These are phyloP conservation scores for Boletus eberwhitei DNA, from an alignment of 768 basidiomycete species.

Conservation along the genomic window DNA sequence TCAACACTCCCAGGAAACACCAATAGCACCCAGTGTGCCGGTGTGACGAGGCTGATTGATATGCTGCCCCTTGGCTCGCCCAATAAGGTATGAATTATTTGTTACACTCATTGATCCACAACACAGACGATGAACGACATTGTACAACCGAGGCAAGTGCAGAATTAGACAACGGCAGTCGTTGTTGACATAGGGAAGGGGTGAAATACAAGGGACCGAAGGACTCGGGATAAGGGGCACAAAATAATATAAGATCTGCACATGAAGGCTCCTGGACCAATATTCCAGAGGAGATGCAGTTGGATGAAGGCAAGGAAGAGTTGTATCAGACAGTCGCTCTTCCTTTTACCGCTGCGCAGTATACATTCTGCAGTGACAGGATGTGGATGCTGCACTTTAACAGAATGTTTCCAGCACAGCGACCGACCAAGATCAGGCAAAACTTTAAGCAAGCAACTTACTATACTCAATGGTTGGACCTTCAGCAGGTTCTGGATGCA, in stretches of 20 bases:
- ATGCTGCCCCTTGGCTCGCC: neutral
- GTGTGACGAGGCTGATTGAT: constrained; percentile 10
- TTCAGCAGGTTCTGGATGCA: too few species aligned
- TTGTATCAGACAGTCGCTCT: too few species aligned
- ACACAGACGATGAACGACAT: neutral
- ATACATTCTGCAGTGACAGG: too few species aligned
- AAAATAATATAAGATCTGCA: neutral
- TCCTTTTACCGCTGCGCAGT: too few species aligned
- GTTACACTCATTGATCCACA: neutral
- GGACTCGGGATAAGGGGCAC: constrained; percentile 11
- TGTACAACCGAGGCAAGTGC: neutral
- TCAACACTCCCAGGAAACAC: neutral
- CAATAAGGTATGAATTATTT: constrained; percentile 1
- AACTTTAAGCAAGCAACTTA: too few species aligned
- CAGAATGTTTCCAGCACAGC: too few species aligned
- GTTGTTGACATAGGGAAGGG: constrained; percentile 13
- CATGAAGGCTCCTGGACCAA: too few species aligned
- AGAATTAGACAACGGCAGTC: neutral
- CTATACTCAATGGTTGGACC: too few species aligned
- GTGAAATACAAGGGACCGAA: constrained; percentile 18
- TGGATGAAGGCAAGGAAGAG: too few species aligned
- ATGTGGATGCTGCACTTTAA: too few species aligned
- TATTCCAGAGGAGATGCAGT: too few species aligned
- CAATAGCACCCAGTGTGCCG: neutral
- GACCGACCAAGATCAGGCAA: too few species aligned